Evolutionary conservation across 2,329 filamentous ascomycete genomes (phyloP).

Genomic region (Taxawa tesnikishii): DNA sequence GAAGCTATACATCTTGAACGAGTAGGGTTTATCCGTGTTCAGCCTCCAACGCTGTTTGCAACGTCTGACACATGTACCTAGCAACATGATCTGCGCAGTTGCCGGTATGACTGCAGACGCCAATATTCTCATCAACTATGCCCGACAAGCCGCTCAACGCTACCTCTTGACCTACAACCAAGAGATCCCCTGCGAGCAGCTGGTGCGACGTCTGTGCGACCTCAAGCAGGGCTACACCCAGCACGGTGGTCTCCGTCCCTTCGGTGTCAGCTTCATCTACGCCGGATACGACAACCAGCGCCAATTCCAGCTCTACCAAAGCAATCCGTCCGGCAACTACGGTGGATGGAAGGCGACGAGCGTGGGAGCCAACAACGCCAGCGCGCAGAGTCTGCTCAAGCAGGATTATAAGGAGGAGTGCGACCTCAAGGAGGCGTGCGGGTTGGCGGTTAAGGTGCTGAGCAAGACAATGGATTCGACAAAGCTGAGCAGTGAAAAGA

Average conservation of each 20-base stretch:
- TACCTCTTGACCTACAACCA: slow-evolving; percentile 99
- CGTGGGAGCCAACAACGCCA: slow-evolving; percentile 95
- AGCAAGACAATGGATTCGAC: slow-evolving; percentile 99
- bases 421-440: slow-evolving; percentile 89
- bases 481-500: slow-evolving; percentile 98
- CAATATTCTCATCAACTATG: slow-evolving; percentile 99
- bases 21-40: slow-evolving; percentile 45
- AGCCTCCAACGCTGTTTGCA: background rate
- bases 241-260: slow-evolving; percentile 93
- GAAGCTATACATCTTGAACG: slow-evolving; percentile 98
- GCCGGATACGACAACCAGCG: slow-evolving; percentile 92
- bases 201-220: slow-evolving; percentile 92
- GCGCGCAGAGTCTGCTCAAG: slow-evolving; percentile 91
- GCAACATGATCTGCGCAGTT: slow-evolving; percentile 99
- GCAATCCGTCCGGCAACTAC: slow-evolving; percentile 97
- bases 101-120: slow-evolving; percentile 98
- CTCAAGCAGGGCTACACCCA: slow-evolving; percentile 99
- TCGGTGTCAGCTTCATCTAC: slow-evolving; percentile 99
- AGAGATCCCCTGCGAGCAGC: slow-evolving; percentile 98
- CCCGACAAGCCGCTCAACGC: slow-evolving; percentile 87
- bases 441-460: slow-evolving; percentile 93
- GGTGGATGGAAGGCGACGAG: slow-evolving; percentile 99
- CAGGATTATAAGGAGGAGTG: slow-evolving; percentile 99
- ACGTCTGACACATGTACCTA: slow-evolving; percentile 30
- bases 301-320: slow-evolving; percentile 98